Evolutionary conservation across 2,329 filamentous ascomycete species (phyloP).

Genomic region (Fusarium ramigenum): DNA sequence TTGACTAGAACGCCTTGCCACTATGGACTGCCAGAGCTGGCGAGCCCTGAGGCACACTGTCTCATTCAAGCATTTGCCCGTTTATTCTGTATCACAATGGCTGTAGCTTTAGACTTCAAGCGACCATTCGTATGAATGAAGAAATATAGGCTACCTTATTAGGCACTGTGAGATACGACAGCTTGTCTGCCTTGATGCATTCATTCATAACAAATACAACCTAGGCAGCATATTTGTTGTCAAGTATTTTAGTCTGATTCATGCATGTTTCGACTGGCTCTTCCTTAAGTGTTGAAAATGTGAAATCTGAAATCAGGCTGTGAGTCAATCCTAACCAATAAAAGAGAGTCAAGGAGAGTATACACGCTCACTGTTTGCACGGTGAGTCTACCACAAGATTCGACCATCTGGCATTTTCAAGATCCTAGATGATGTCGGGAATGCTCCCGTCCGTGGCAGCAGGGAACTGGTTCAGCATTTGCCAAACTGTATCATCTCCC

Average conservation of each 20-base stretch:
- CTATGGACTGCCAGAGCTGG: not conserved
- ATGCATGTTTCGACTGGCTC: not conserved
- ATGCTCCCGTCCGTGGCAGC: constrained; percentile 34
- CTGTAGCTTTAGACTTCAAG: not conserved
- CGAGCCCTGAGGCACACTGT: not conserved
- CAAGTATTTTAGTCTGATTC: not conserved
- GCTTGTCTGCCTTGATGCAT: not conserved
- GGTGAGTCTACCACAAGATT: not conserved
- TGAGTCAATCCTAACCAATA: not conserved
- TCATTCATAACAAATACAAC: not conserved
- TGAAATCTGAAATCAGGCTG: not conserved
- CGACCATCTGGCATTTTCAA: not conserved
- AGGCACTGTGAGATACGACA: not conserved
- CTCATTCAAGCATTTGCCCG: not conserved
- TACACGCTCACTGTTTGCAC: not conserved
- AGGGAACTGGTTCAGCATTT: constrained; percentile 61
- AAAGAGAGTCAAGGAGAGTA: not conserved
- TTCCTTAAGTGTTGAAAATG: not conserved
- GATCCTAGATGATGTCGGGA: not conserved
- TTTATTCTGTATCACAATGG: constrained; percentile 7
- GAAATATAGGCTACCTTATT: not conserved
- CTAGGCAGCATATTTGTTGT: not conserved
- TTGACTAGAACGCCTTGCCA: constrained; percentile 22
- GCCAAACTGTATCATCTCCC: constrained; percentile 65
- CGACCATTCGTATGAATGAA: not conserved